These are phyloP conservation scores for Russula virescens DNA, from an alignment of 768 basidiomycete genomes.

Conservation along the genomic window DNA sequence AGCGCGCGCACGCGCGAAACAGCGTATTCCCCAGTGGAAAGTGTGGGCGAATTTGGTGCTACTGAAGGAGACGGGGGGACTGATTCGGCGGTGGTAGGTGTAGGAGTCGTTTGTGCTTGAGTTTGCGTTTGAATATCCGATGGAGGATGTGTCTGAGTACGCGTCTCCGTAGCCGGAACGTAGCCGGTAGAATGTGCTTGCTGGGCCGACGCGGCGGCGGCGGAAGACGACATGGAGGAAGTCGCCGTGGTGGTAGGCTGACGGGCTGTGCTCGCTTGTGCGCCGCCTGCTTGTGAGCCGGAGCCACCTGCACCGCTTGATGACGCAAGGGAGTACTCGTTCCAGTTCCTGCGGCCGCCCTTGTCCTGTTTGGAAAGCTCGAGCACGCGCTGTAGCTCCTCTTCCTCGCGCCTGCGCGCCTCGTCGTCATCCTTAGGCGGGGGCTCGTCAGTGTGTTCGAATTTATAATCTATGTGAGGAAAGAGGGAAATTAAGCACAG, in stretches of 20 bases:
- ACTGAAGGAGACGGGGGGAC: slow-evolving; percentile 24
- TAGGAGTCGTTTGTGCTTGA: neutral
- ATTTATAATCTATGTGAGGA: slow-evolving; percentile 64
- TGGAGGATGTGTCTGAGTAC: neutral
- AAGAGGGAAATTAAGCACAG: slow-evolving; percentile 4
- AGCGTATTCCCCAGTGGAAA: slow-evolving; percentile 31
- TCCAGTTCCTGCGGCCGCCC: slow-evolving; percentile 65
- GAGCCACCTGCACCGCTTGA: slow-evolving; percentile 34
- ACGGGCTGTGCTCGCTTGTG: slow-evolving; percentile 23
- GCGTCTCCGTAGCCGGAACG: slow-evolving; percentile 34
- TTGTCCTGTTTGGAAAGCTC: slow-evolving; percentile 92
- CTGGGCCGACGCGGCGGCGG: slow-evolving; percentile 18
- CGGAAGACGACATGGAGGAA: slow-evolving; percentile 25
- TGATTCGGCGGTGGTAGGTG: slow-evolving; percentile 26
- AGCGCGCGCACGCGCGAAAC: slow-evolving; percentile 84
- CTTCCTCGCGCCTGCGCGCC: slow-evolving; percentile 79
- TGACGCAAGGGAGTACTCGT: slow-evolving; percentile 37
- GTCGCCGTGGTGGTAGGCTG: slow-evolving; percentile 19
- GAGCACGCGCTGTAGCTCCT: slow-evolving; percentile 87
- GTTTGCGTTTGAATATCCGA: neutral
- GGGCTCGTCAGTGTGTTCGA: slow-evolving; percentile 54
- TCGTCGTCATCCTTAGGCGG: slow-evolving; percentile 74
- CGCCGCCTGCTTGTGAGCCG: slow-evolving; percentile 28
- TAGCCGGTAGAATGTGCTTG: slow-evolving; percentile 48
- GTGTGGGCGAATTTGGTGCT: slow-evolving; percentile 29